These are phyloP conservation scores for Eucalyptus marginata DNA, from an alignment of 345 rosid genomes.

Conservation along the genomic window DNA sequence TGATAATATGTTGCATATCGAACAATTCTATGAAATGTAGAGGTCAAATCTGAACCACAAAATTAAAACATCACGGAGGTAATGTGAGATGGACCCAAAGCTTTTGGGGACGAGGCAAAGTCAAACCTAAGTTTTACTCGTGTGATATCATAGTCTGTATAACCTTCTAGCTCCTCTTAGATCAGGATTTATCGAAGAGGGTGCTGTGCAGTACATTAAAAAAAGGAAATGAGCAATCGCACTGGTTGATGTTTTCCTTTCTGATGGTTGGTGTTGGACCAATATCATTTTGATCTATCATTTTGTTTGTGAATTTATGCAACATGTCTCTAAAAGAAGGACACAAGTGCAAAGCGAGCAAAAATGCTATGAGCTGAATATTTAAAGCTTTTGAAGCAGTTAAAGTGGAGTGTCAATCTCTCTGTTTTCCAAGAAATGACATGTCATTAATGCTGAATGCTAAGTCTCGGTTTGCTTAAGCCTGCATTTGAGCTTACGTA, in stretches of 20 bases:
- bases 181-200: not conserved
- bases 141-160: not conserved
- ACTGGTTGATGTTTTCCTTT: not conserved
- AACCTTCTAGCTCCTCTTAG: not conserved
- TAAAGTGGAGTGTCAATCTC: not conserved
- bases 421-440: not conserved
- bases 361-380: not conserved
- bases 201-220: not conserved
- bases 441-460: not conserved
- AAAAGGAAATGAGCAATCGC: not conserved
- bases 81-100: not conserved
- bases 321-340: not conserved
- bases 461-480: not conserved
- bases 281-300: not conserved
- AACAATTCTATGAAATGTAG: not conserved
- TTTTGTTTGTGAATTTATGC: not conserved
- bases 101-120: not conserved
- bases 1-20: not conserved
- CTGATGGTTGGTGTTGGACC: not conserved
- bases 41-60: not conserved
- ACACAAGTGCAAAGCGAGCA: not conserved
- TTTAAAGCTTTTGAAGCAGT: not conserved
- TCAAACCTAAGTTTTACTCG: not conserved
- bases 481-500: not conserved
- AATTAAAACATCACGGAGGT: not conserved